Base-by-base conservation (phyloP, 2,329 filamentous ascomycete species). In the Arthrocladium fulminans region DNA sequence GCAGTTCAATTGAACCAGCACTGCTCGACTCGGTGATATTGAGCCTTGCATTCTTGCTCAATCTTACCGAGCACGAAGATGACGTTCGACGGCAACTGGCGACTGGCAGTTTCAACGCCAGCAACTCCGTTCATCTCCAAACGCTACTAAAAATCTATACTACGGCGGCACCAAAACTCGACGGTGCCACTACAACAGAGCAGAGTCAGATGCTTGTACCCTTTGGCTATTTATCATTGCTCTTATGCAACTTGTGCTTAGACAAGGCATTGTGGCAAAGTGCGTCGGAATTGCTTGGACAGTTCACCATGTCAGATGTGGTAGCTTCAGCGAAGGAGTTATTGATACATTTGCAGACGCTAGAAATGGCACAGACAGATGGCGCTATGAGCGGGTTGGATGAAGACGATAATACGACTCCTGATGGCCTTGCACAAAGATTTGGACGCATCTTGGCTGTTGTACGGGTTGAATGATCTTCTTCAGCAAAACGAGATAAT, bases 141-240 rank as follows among this genome's bases (percentile, higher is more conserved):
- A 67, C 67, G 43, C 71, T 94, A 29, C 72, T 86, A 25, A 66
- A 67, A 32, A 69, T 84, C 8, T 94, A 88, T 65, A 68, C 82
- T n/a, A 73, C 79, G 35, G 81, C 84, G 53, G 76, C 43, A 9
- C 43, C 43, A 23, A 2, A n/a, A 17, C 30, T 81, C 55, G 74
- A 79, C 53, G 75, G 74, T 41, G 79, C 81, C 40, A 65, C 73
- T 53, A 76, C 73, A 4, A 67, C 77, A 50, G 67, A 87, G 60
- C 86, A 89, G 61, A 83, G 82, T 22, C 81, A 85, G 51, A 75
- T 84, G 44, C 88, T 89, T 57, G 88, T 97, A 23, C 83, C 85
- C 1, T 81, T 90, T 63, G 89, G 88, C 13, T 96, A 95, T 63
- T 73, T 96, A 20, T 82, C 88, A 0, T 82, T 96, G 12, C 72